Evolutionary conservation across 371 early-diverging fungal genomes (phyloP).

Genomic region (Mortierella sp.): DNA sequence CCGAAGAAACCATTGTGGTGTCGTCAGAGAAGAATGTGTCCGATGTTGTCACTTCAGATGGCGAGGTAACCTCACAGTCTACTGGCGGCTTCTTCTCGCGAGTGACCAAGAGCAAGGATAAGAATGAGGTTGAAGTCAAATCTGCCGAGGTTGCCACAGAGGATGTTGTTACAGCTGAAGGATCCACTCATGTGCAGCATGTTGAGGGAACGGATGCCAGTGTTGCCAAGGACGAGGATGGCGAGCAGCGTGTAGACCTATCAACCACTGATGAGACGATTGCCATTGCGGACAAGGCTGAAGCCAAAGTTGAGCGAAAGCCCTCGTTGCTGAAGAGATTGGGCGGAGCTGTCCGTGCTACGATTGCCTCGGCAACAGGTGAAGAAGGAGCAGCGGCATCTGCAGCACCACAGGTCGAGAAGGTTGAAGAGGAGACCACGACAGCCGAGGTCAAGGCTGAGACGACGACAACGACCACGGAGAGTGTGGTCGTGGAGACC

Average conservation of each 20-base stretch:
- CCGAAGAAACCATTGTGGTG: conserved; percentile 48
- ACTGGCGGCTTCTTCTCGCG: conserved; percentile 49
- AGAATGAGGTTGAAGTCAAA: conserved; percentile 55
- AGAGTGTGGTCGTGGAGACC: conserved; percentile 27
- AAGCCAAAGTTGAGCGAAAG: conserved; percentile 41
- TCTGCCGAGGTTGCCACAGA: conserved; percentile 38
- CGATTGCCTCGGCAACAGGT: neutral
- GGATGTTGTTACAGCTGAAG: conserved; percentile 41
- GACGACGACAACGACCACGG: conserved; percentile 10
- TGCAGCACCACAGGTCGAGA: conserved; percentile 11
- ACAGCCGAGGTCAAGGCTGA: conserved; percentile 15
- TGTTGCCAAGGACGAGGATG: conserved; percentile 21
- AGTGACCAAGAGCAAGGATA: conserved; percentile 43
- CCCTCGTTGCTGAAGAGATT: conserved; percentile 47
- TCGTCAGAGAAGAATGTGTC: conserved; percentile 48
- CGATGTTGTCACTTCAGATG: conserved; percentile 44
- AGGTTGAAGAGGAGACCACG: conserved; percentile 5
- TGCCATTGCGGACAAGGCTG: conserved; percentile 6
- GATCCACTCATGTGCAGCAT: conserved; percentile 35
- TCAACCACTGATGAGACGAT: conserved; percentile 48
- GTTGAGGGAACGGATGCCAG: conserved; percentile 49
- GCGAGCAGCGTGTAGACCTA: conserved; percentile 40
- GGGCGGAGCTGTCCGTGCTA: conserved; percentile 40
- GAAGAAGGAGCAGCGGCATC: conserved; percentile 4
- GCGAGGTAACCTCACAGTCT: conserved; percentile 34